Evolutionary conservation across 228 moss, liverwort and hornwort species (phyloP), one percentile per base, ranked within the genome.

Genomic region (Sphagnum fallax): DNA sequence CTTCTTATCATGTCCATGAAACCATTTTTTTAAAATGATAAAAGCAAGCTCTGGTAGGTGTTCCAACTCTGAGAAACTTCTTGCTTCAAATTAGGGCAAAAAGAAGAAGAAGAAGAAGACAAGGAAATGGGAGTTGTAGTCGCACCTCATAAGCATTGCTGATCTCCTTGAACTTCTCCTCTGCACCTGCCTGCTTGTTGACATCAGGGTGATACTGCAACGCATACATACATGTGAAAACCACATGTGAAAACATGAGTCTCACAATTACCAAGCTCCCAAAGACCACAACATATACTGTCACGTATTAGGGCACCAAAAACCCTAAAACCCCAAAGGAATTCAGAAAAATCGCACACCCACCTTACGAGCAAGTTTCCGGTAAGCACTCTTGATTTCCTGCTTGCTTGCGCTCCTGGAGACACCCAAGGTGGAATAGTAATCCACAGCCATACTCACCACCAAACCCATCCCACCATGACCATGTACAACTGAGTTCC

Each of bases 121-220:
- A 55, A 55, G 4, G 55, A 55, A 12, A 55, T 55, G 55, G 8
- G 55, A 13, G 60, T 70, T 18, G 11, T 3, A 6, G 60, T 16
- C 63, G 62, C 83, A 98, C 97, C 97, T 98, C 97, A 60, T 98
- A 98, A 16, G 97, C 97, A 77, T 85, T 98, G 77, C 97, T 98
- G 71, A 98, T 98, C 73, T 98, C 98, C 79, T 98, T 98, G 71
- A 98, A 98, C 65, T 92, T 98, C 0, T 98, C 98, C 76, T 98
- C 98, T 15, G 98, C 92, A 66, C 98, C 98, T 71, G 92, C 69
- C 79, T 92, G 86, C 77, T 94, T 98, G 82, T 98, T 98, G 14
- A 98, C 94, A 63, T 98, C 98, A 51, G 98, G 98, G 79, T 98
- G 98, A 67, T 78, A 98, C 97, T 98, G 87, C 81, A 63, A 15